These are phyloP conservation scores for Butyriboletus loyo DNA, from an alignment of 768 basidiomycete genomes.

Conservation along the genomic window DNA sequence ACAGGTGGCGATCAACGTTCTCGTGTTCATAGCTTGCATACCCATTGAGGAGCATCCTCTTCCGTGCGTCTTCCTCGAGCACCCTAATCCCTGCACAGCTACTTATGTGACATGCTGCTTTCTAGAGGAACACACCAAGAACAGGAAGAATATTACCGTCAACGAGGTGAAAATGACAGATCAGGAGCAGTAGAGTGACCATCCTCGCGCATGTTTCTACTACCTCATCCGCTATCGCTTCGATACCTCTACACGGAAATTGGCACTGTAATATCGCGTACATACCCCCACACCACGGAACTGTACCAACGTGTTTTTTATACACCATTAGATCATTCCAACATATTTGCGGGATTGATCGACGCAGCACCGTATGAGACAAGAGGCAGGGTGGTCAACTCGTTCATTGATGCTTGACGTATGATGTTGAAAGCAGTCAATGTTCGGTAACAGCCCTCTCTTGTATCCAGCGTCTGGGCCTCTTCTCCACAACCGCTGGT, in stretches of 20 bases:
- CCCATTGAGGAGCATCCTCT: conserved; percentile 74
- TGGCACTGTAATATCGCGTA: conserved; percentile 30
- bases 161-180: conserved; percentile 23
- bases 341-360: not conserved
- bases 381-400: not conserved
- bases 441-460: conserved; percentile 43
- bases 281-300: conserved; percentile 22
- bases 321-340: conserved; percentile 11
- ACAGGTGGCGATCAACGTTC: conserved; percentile 63
- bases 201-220: conserved; percentile 9
- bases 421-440: conserved; percentile 6
- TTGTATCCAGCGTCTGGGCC: conserved; percentile 79
- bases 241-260: conserved; percentile 25
- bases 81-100: conserved; percentile 14
- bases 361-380: not conserved
- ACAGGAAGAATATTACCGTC: conserved; percentile 55
- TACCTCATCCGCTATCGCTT: conserved; percentile 6
- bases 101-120: conserved; percentile 11
- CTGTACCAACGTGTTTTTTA: conserved; percentile 21
- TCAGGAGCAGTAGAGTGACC: conserved; percentile 17
- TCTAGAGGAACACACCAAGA: conserved; percentile 60
- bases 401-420: not conserved
- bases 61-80: conserved; percentile 34
- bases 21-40: conserved; percentile 65
- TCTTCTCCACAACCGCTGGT: conserved; percentile 52